Evolutionary conservation across 768 basidiomycete species (phyloP).

Genomic region (Macrolepiota fuliginosa): DNA sequence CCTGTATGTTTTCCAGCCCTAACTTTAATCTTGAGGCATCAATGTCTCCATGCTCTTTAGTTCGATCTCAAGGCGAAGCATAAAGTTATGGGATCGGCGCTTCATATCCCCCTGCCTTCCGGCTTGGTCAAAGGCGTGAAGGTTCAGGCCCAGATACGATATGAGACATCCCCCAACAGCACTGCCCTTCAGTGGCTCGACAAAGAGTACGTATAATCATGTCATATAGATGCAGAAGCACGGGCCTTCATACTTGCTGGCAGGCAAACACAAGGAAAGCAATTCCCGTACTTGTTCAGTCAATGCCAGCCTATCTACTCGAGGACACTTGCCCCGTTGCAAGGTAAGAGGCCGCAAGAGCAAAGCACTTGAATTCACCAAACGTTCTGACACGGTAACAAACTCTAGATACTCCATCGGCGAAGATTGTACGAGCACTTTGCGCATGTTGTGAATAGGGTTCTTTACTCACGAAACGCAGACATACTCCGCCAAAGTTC

Average conservation of each 20-base stretch:
- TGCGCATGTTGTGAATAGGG: background rate
- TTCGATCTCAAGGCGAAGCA: slow-evolving; percentile 56
- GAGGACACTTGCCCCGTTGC: slow-evolving; percentile 73
- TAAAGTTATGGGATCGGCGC: slow-evolving; percentile 73
- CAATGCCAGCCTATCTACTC: slow-evolving; percentile 94
- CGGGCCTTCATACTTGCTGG: background rate
- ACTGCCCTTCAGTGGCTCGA: slow-evolving; percentile 88
- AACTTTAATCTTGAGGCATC: slow-evolving; percentile 32
- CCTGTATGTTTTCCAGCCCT: slow-evolving; percentile 36
- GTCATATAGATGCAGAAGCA: background rate
- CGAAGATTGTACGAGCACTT: slow-evolving; percentile 64
- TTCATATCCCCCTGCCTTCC: slow-evolving; percentile 57
- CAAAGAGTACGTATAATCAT: slow-evolving; percentile 54
- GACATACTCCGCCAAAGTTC: slow-evolving; percentile 84
- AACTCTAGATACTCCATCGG: slow-evolving; percentile 72
- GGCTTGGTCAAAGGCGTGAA: slow-evolving; percentile 38
- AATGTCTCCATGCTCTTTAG: slow-evolving; percentile 29
- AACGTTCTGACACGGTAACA: background rate
- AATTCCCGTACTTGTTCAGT: slow-evolving; percentile 85
- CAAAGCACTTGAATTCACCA: background rate
- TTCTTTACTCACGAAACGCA: slow-evolving; percentile 22
- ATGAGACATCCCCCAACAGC: slow-evolving; percentile 70
- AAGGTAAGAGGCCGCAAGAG: slow-evolving; percentile 42
- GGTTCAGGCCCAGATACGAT: slow-evolving; percentile 57
- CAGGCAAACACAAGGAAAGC: slow-evolving; percentile 85